phyloP scores from a whole-genome alignment of 371 early-diverging fungal species.

The Apophysomyces sp. region DNA sequence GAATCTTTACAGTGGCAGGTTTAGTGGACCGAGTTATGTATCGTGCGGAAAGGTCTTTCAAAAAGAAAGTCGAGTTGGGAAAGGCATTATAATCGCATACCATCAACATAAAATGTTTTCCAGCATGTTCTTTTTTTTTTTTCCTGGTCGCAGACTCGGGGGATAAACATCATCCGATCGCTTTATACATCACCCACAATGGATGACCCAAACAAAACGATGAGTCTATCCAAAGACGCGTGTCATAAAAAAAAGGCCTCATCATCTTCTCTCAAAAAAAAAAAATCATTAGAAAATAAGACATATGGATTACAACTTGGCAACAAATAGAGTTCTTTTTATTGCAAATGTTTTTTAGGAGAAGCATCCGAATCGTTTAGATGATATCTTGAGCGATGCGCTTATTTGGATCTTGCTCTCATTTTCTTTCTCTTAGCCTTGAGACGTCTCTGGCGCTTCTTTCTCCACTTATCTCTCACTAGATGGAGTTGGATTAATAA shows the following conservation, averaged over 20 bases:
- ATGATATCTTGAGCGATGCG: constrained; percentile 4
- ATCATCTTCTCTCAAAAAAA: too few relatives aligned
- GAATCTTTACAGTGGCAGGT: constrained; percentile 94
- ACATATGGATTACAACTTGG: background rate
- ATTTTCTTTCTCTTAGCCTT: constrained; percentile 44
- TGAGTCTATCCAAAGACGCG: too few relatives aligned
- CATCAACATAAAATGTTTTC: too few relatives aligned
- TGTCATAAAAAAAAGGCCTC: too few relatives aligned
- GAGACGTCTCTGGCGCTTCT: constrained; percentile 41
- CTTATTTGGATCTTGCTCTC: constrained; percentile 38
- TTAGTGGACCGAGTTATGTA: constrained; percentile 90
- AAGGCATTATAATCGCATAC: constrained; percentile 49
- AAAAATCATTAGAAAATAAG: too few relatives aligned
- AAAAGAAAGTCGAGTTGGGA: constrained; percentile 86
- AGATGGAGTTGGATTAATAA: constrained; percentile 7
- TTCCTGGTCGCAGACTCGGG: too few relatives aligned
- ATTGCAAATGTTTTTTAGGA: background rate
- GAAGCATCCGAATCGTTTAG: background rate
- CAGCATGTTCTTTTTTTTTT: too few relatives aligned
- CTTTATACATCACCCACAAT: too few relatives aligned
- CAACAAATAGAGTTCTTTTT: background rate
- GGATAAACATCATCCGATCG: too few relatives aligned
- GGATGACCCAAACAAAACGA: too few relatives aligned
- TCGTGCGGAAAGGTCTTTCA: constrained; percentile 79
- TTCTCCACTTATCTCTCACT: constrained; percentile 44